Evolutionary conservation across 164 flowering plant species (phyloP).

Genomic region (Amborella trichopoda): DNA sequence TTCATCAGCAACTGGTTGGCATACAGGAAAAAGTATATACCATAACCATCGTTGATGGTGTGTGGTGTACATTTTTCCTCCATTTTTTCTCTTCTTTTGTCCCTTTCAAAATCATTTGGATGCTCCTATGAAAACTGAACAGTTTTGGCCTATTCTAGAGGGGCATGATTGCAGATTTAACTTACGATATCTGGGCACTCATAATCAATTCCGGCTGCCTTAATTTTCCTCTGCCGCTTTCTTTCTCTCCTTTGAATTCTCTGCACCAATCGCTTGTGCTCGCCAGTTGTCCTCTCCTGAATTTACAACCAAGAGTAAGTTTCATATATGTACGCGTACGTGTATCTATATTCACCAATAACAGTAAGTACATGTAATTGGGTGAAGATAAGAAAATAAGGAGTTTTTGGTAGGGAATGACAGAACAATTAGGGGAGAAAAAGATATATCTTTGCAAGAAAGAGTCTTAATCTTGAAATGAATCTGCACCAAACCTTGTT

Average conservation of each 20-base stretch:
- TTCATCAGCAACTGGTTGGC: too few species aligned
- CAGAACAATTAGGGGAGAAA: constrained; percentile 2
- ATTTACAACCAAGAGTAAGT: background rate
- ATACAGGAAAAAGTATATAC: too few species aligned
- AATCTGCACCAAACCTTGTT: constrained; percentile 41
- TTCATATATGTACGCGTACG: too few species aligned
- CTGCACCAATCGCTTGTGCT: constrained; percentile 52
- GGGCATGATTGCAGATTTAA: background rate
- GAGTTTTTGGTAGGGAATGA: background rate
- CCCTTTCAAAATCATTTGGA: too few species aligned
- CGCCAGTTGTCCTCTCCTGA: constrained; percentile 71
- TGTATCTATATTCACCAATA: too few species aligned
- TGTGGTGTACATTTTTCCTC: too few species aligned
- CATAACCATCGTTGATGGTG: too few species aligned
- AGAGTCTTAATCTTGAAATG: background rate
- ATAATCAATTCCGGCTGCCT: constrained; percentile 87
- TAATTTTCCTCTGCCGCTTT: constrained; percentile 52
- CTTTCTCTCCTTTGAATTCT: constrained; percentile 43
- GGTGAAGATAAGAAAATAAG: background rate
- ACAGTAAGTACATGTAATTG: too few species aligned
- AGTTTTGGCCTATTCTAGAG: too few species aligned
- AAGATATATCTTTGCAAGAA: background rate
- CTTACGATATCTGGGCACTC: constrained; percentile 85
- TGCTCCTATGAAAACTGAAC: too few species aligned
- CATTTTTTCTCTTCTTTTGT: too few species aligned